Evolutionary conservation across 768 basidiomycete genomes (phyloP), one percentile per base, ranked within the genome.

Genomic region (Panaeolus cyanescens): DNA sequence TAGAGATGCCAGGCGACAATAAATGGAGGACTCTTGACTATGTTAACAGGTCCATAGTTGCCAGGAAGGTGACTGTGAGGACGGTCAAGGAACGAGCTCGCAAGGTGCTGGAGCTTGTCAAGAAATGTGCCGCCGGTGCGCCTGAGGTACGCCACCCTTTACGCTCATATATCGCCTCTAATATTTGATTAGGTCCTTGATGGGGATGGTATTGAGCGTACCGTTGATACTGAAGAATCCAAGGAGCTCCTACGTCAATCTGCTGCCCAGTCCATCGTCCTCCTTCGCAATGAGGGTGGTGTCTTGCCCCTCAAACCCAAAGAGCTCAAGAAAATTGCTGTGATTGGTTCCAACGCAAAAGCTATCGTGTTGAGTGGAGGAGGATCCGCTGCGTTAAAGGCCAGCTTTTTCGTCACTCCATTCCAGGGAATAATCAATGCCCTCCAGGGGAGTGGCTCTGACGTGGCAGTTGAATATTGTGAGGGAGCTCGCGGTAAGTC

Each of bases 1-100:
- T 93, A 34, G 90, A 92, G 70, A 92, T 91, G 89, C 90, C 90
- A 0, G 91, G 91, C 1, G 75, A 75, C 13, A 87, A 88, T 73
- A 90, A 91, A 64, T 91, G 90, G 91, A 82, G 91, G 6, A 85
- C 83, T 0, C 78, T 87, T n/a, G 86, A 89, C 61, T 80, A 86
- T 32, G 82, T 91, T 66, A 85, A 84, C 64, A 80, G 89, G 25
- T 83, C 81, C 0, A 81, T 91, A 54, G 67, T 71, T 5, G 80
- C 88, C 1, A 77, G 87, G 19, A 93, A 93, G 73, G 71, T 93
- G 42, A 86, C 83, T 1, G 71, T 79, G n/a, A 80, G 85, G 15
- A 85, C 85, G 8, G 72, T 93, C 31, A 89, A 90, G 62, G 83
- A 83, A 28, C 84, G 91, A 15, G 91, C 88, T 0, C 75, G 75